phyloP scores from a whole-genome alignment of 2,329 filamentous ascomycete genomes.

The Sporothrix pseudoabietina region DNA sequence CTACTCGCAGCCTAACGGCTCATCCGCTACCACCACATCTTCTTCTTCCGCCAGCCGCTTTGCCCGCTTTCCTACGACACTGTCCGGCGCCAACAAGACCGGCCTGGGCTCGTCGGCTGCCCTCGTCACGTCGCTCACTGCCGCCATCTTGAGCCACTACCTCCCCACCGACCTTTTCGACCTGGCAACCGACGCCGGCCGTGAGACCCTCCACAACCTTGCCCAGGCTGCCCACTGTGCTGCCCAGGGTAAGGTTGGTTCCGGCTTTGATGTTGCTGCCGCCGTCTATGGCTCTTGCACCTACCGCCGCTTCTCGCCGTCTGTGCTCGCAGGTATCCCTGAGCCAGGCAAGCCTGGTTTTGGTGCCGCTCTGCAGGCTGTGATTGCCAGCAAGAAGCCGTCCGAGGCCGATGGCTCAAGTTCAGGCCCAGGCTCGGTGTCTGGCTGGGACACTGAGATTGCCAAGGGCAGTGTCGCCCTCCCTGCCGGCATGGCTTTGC shows the following conservation, averaged over 20 bases:
- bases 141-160: slow-evolving; percentile 75
- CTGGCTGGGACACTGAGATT: slow-evolving; percentile 78
- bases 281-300: slow-evolving; percentile 90
- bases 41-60: slow-evolving; percentile 58
- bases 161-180: slow-evolving; percentile 61
- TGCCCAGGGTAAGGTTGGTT: slow-evolving; percentile 94
- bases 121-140: slow-evolving; percentile 84
- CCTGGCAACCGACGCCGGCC: slow-evolving; percentile 56
- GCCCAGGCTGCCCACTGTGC: slow-evolving; percentile 92
- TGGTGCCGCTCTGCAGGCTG: slow-evolving; percentile 60
- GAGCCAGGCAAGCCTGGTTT: slow-evolving; percentile 70
- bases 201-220: slow-evolving; percentile 79
- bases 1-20: slow-evolving; percentile 71
- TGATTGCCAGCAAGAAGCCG: slow-evolving; percentile 63
- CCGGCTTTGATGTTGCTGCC: slow-evolving; percentile 91
- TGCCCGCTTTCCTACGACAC: slow-evolving; percentile 72
- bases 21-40: slow-evolving; percentile 29
- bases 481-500: slow-evolving; percentile 71
- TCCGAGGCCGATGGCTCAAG: neutral
- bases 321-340: slow-evolving; percentile 67
- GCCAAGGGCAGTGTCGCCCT: slow-evolving; percentile 69
- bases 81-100: slow-evolving; percentile 86
- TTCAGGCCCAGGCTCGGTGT: slow-evolving; percentile 33
- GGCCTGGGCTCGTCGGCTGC: slow-evolving; percentile 94
- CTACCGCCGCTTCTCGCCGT: slow-evolving; percentile 90